Base-by-base conservation (phyloP, 2,329 filamentous ascomycete genomes). In the Phaeosphaeria sp. region DNA sequence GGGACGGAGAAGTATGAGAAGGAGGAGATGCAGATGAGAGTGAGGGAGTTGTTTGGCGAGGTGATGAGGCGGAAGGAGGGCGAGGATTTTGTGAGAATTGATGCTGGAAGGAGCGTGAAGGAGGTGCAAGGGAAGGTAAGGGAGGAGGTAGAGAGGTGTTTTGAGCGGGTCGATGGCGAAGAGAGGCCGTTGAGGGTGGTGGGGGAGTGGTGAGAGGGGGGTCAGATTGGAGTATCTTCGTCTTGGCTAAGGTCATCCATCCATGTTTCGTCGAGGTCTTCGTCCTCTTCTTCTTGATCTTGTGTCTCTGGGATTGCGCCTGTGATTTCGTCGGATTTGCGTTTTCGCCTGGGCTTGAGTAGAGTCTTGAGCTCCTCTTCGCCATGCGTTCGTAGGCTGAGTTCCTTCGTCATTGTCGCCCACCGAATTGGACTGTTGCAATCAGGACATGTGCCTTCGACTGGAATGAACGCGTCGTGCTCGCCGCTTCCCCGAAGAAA, bases 1-100 rank as follows among this genome's bases (percentile, higher is more conserved):
- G 95, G 95, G 1, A 86, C 84, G 18, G 95, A 99, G 82, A 84
- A 91, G 61, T 99, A 98, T 72, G 95, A 99, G 80, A 90, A 87
- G 74, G 86, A 85, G 58, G 87, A 89, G 71, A 91, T 97, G 87
- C 95, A 99, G 80, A 82, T 84, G 59, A 85, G 87, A 9, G 95
- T 98, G 15, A 81, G 91, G 20, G 85, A 88, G 60, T 75, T 96
- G 49, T 97, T 96, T 75, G 84, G 79, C 42, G 79, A 80, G 13
- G 69, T 89, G 64, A 78, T 82, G 61, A 66, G 77, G 54, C 69
- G 73, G 39, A 80, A 81, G 50, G 81, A 84, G 57, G 79, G 79
- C 24, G 80, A 82, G 27, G 81, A 86, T 59, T 82, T 88, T 55
- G 76, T 80, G 30, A 73, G 80, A 6, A 78, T 89, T 49, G 80